phyloP scores from a whole-genome alignment of 176 grass and related monocot species.

The Hyparrhenia diplandra region DNA sequence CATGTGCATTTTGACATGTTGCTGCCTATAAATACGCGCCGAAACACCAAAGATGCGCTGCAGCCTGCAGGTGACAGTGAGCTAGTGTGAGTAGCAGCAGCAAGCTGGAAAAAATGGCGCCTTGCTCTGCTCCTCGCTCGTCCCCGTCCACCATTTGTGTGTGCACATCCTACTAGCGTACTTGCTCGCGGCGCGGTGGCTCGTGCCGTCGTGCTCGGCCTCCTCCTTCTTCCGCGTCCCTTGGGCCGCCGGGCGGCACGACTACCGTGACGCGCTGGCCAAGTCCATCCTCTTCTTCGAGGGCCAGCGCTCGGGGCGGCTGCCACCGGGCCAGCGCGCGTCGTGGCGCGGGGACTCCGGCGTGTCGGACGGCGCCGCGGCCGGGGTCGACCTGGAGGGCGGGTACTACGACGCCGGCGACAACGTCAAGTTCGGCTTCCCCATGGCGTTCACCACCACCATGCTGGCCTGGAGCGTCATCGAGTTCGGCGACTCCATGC shows the following conservation, averaged over 20 bases:
- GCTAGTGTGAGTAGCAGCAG: neutral
- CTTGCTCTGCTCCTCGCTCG: neutral
- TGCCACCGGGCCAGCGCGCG: slow-evolving; percentile 54
- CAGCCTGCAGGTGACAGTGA: neutral
- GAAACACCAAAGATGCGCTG: neutral
- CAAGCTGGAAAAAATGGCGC: slow-evolving; percentile 30
- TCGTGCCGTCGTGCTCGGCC: slow-evolving; percentile 8
- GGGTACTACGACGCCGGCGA: slow-evolving; percentile 96
- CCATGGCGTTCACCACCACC: slow-evolving; percentile 90
- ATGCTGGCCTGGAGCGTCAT: slow-evolving; percentile 88
- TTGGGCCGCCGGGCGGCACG: slow-evolving; percentile 30
- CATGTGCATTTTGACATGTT: slow-evolving; percentile 5
- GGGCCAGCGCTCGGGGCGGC: slow-evolving; percentile 71
- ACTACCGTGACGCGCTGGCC: slow-evolving; percentile 72
- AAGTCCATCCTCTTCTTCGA: slow-evolving; percentile 95
- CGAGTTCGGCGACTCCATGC: slow-evolving; percentile 81
- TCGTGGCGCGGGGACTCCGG: slow-evolving; percentile 76
- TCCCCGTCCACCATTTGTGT: neutral
- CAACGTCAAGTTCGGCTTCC: slow-evolving; percentile 96
- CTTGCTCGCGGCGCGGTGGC: slow-evolving; percentile 1
- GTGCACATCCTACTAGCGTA: slow-evolving; percentile 30
- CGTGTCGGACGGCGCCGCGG: slow-evolving; percentile 50
- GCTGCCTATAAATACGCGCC: slow-evolving; percentile 37
- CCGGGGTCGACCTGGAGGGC: slow-evolving; percentile 65
- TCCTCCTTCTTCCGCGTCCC: neutral